Evolutionary conservation across 768 basidiomycete genomes (phyloP).

Genomic region (Cystobasidium ongulense): DNA sequence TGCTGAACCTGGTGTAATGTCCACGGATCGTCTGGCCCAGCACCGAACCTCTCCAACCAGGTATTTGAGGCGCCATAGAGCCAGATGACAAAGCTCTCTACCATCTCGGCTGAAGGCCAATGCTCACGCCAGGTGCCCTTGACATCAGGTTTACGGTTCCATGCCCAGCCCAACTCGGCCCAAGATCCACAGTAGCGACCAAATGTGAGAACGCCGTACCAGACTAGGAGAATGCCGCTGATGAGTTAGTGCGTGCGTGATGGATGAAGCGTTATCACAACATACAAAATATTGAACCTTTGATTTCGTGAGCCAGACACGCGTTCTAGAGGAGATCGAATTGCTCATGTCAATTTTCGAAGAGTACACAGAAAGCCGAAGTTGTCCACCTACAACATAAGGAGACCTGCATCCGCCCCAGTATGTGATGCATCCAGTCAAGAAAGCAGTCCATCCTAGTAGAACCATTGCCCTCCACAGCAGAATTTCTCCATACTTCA

Average conservation of each 20-base stretch:
- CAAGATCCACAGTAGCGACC: constrained; percentile 90
- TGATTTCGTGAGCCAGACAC: constrained; percentile 13
- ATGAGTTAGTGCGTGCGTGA: neutral
- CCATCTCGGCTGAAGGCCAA: constrained; percentile 45
- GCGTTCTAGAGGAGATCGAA: neutral
- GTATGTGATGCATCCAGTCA: neutral
- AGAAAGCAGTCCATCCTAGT: neutral
- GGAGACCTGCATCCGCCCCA: neutral
- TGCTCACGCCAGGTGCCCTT: constrained; percentile 37
- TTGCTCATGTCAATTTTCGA: neutral
- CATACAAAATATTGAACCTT: constrained; percentile 15
- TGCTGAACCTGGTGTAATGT: constrained; percentile 89
- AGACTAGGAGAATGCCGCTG: neutral
- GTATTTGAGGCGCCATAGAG: constrained; percentile 81
- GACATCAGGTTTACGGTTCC: constrained; percentile 60
- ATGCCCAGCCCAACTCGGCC: constrained; percentile 84
- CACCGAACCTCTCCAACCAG: constrained; percentile 95
- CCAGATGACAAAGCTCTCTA: constrained; percentile 57
- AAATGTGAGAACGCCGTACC: constrained; percentile 65
- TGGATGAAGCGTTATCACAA: neutral
- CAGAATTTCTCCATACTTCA: constrained; percentile 5
- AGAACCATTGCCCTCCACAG: neutral
- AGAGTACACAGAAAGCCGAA: neutral
- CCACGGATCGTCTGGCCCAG: constrained; percentile 67
- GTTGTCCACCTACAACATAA: neutral